phyloP scores from a whole-genome alignment of 129 eudicot genomes.

The Escallonia rubra region DNA sequence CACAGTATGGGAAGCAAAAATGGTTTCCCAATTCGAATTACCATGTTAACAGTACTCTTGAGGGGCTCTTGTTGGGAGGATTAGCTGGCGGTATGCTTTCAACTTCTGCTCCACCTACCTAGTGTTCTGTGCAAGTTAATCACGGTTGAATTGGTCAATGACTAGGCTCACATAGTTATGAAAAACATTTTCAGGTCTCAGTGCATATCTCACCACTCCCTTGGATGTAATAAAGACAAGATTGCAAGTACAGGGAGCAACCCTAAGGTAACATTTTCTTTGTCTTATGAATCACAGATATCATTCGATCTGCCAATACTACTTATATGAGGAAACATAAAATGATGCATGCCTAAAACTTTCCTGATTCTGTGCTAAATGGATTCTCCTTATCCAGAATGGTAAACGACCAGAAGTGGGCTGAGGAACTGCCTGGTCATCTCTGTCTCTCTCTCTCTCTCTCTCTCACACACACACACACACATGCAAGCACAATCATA shows the following conservation, averaged over 20 bases:
- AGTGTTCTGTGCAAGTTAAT: conserved; percentile 3
- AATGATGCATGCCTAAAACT: background rate
- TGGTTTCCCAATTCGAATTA: conserved; percentile 50
- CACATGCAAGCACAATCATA: background rate
- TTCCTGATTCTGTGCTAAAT: background rate
- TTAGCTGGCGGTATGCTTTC: conserved; percentile 84
- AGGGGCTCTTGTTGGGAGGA: conserved; percentile 93
- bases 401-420: too few species aligned
- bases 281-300: background rate
- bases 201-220: conserved; percentile 96
- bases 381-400: background rate
- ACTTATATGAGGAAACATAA: background rate
- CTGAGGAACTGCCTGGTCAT: background rate
- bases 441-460: background rate
- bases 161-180: conserved; percentile 4
- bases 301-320: background rate
- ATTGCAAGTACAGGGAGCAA: conserved; percentile 87
- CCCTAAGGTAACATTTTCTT: conserved; percentile 38
- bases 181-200: conserved; percentile 54
- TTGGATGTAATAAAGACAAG: conserved; percentile 95
- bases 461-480: background rate
- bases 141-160: background rate
- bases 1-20: conserved; percentile 61
- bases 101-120: background rate
- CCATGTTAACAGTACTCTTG: conserved; percentile 58